Evolutionary conservation across 169 alveolate species (phyloP), one percentile per base, ranked within the genome.

Genomic region (Plasmodium ovale): DNA sequence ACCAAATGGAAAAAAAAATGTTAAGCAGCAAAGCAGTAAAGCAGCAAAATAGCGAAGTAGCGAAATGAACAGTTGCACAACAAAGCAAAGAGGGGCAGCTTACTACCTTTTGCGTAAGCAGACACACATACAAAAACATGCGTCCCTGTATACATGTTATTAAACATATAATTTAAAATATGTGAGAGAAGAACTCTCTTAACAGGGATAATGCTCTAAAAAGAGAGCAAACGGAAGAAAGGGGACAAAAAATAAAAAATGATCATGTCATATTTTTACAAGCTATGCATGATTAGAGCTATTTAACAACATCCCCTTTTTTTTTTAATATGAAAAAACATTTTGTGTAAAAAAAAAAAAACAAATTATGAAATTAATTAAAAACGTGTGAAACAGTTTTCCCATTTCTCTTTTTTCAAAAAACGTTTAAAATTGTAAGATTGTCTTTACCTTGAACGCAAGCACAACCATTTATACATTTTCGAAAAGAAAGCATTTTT

Each of bases 201-300:
- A n/a, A 65, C 27, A 65, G 54, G 35, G 73, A 51, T 65, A 65
- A 21, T 16, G 47, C 58, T 49, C 54, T 49, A 21, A 64, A 65
- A 65, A 31, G 56, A 12, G 9, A 6, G 21, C 10, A 49, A 16
- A 31, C 33, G 2, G 58, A 37, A 25, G 35, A 47, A 37, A 37
- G 35, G 42, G 23, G 73, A 35, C 27, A 31, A 70, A 70, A 44
- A 70, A 29, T 21, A 25, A 35, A 25, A 35, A 70, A 47, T 2
- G 19, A 49, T 59, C 64, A 59, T 59, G 5, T 25, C 12, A 59
- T 19, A 27, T 59, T 59, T 29, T 25, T 29, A 25, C 23, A 70
- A 70, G 49, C 10, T 25, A 12, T 49, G 54, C 84, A 47, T 56
- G 49, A 47, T 51, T 70, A 49, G 67, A 35, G 84, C 59, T 35